Percentiles rank a stretch among this genome's conserved stretches.
These are phyloP conservation scores for Arthrobotrys sinensis DNA, from an alignment of 2,329 filamentous ascomycete genomes.

Conservation along the genomic window DNA sequence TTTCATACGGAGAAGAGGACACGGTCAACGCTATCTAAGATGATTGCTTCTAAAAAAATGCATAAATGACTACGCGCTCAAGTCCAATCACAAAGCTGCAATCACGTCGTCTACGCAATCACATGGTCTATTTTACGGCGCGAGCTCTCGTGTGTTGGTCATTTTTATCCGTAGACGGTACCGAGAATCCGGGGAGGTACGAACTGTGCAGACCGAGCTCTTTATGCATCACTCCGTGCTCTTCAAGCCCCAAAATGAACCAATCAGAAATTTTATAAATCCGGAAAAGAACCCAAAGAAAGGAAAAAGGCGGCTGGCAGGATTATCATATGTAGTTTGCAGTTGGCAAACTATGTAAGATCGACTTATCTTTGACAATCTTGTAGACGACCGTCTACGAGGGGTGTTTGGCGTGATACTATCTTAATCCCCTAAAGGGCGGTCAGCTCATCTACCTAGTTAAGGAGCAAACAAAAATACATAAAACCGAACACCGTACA, in stretches of 20 bases:
- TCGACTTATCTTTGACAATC: slow-evolving; percentile 33
- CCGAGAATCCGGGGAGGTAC: not conserved
- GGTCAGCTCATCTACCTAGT: slow-evolving; percentile 23
- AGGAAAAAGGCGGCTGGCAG: slow-evolving; percentile 25
- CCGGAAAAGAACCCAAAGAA: not conserved
- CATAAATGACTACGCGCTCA: slow-evolving; percentile 35
- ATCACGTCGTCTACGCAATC: slow-evolving; percentile 13
- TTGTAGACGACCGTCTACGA: slow-evolving; percentile 3
- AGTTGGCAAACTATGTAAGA: not conserved
- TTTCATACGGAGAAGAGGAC: slow-evolving; percentile 19
- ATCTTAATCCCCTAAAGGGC: slow-evolving; percentile 1
- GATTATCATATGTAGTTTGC: slow-evolving; percentile 7
- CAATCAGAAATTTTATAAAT: slow-evolving; percentile 13
- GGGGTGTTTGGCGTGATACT: slow-evolving; percentile 18
- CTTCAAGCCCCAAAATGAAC: not conserved
- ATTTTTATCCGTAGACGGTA: slow-evolving; percentile 25
- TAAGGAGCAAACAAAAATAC: slow-evolving; percentile 16
- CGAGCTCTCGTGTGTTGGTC: slow-evolving; percentile 11
- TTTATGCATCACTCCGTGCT: not conserved
- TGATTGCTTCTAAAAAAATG: slow-evolving; percentile 13
- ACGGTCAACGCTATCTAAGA: slow-evolving; percentile 1
- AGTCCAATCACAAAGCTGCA: slow-evolving; percentile 25
- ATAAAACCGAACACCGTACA: slow-evolving; percentile 4
- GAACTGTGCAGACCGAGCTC: slow-evolving; percentile 40
- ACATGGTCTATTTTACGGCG: slow-evolving; percentile 10